Evolutionary conservation across 495 filamentous ascomycete species (phyloP).

Genomic region (Aspergillus indologenus): DNA sequence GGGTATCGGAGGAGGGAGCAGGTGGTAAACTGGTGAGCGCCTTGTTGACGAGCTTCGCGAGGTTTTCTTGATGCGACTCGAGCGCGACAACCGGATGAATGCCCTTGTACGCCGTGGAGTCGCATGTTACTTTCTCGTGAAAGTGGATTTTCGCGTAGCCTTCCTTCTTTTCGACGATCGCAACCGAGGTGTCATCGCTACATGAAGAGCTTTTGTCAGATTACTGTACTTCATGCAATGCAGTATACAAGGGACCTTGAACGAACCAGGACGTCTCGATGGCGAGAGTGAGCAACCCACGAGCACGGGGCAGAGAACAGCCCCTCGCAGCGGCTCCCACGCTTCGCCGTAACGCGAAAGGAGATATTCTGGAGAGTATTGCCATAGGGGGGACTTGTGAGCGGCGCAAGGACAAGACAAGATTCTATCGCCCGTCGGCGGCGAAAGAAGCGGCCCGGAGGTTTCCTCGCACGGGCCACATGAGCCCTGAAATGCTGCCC

Average conservation of each 20-base stretch:
- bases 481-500: background rate
- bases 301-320: constrained; percentile 19
- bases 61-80: constrained; percentile 64
- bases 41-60: constrained; percentile 63
- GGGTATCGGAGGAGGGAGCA: constrained; percentile 12
- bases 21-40: constrained; percentile 56
- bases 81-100: constrained; percentile 75
- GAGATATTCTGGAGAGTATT: constrained; percentile 8
- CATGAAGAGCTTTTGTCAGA: background rate
- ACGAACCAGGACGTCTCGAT: constrained; percentile 87
- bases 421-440: background rate
- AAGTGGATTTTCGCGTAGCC: constrained; percentile 61
- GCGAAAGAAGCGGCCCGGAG: background rate
- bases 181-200: constrained; percentile 92
- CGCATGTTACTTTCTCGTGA: constrained; percentile 76
- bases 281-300: constrained; percentile 67
- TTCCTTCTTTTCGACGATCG: constrained; percentile 63
- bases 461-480: constrained; percentile 1
- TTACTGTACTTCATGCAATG: background rate
- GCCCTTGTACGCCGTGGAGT: constrained; percentile 66
- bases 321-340: constrained; percentile 11
- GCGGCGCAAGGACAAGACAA: background rate
- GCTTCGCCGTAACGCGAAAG: constrained; percentile 24
- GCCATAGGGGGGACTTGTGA: background rate
- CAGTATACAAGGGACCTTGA: background rate